A percentile compares a stretch with the other conserved stretches of the same genome.
These are phyloP conservation scores for Arthrobotrys sphaeroides DNA, from an alignment of 2,329 filamentous ascomycete genomes.

Conservation along the genomic window DNA sequence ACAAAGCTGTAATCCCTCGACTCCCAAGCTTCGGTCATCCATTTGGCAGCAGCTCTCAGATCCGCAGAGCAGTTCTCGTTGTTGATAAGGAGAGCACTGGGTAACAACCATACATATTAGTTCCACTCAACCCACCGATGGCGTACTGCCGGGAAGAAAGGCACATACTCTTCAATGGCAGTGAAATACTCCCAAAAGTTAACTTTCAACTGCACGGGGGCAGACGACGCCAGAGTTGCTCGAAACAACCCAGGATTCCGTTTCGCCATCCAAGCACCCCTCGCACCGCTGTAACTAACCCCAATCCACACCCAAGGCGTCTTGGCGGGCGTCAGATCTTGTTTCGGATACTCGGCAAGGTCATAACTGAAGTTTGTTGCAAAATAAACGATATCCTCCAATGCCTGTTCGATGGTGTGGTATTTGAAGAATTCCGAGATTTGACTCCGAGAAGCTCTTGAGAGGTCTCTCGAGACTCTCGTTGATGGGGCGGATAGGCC, in stretches of 20 bases:
- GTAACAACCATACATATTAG: background rate
- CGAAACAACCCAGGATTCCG: constrained; percentile 56
- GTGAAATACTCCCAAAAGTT: constrained; percentile 62
- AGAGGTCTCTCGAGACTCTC: constrained; percentile 31
- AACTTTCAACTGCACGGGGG: constrained; percentile 59
- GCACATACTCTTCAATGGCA: constrained; percentile 59
- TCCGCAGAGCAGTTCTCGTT: constrained; percentile 55
- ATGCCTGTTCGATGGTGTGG: constrained; percentile 62
- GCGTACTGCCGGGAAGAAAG: no score
- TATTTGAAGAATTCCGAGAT: constrained; percentile 60
- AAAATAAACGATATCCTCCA: constrained; percentile 62
- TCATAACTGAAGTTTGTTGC: constrained; percentile 61
- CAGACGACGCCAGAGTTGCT: constrained; percentile 55
- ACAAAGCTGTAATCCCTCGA: constrained; percentile 59
- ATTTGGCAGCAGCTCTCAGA: constrained; percentile 47
- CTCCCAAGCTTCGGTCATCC: constrained; percentile 53
- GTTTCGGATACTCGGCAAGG: constrained; percentile 57
- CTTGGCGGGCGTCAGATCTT: constrained; percentile 51
- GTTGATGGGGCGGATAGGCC: constrained; percentile 61
- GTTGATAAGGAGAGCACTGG: constrained; percentile 23
- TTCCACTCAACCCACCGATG: no score
- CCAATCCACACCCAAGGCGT: constrained; percentile 51
- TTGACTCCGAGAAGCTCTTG: constrained; percentile 55
- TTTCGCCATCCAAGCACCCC: constrained; percentile 56
- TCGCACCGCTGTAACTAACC: constrained; percentile 56